phyloP scores from a whole-genome alignment of 1,139 yeast genomes.

The Hemisphaericaspora lyxosophila region DNA sequence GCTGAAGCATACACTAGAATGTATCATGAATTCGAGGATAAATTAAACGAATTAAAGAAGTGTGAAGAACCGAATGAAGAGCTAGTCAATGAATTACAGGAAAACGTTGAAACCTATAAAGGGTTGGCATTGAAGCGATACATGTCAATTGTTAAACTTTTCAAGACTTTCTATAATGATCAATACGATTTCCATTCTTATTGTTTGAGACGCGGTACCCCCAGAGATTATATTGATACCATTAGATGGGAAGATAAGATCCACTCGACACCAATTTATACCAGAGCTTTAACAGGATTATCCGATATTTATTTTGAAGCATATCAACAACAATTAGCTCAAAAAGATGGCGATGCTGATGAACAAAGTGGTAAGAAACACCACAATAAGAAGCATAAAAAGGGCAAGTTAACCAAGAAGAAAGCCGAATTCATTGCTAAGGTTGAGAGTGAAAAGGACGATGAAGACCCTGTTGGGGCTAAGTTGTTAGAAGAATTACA shows the following conservation, averaged over 20 bases:
- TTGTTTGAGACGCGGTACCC: constrained; percentile 88
- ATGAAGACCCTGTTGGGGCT: constrained; percentile 51
- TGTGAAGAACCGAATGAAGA: constrained; percentile 15
- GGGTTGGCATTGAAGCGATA: constrained; percentile 85
- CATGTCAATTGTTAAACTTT: constrained; percentile 63
- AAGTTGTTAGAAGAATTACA: constrained; percentile 31
- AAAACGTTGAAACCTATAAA: constrained; percentile 43
- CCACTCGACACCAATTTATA: constrained; percentile 67
- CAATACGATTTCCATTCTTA: constrained; percentile 94
- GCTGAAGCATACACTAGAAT: constrained; percentile 70
- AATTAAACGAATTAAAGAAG: constrained; percentile 15
- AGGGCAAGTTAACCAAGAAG: constrained; percentile 39
- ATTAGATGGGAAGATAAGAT: constrained; percentile 78
- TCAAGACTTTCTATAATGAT: constrained; percentile 72
- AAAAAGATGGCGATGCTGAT: constrained; percentile 18
- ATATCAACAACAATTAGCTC: constrained; percentile 23
- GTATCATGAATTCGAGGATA: constrained; percentile 25
- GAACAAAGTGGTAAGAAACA: constrained; percentile 18
- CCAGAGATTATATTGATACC: constrained; percentile 76
- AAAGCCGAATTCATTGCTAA: constrained; percentile 38
- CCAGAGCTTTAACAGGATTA: constrained; percentile 69
- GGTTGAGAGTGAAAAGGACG: constrained; percentile 47
- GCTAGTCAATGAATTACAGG: constrained; percentile 31
- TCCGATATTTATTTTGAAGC: constrained; percentile 56
- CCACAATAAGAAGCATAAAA: constrained; percentile 33